Evolutionary conservation across 768 basidiomycete species (phyloP).

Genomic region (Macrolepiota dolichaula): DNA sequence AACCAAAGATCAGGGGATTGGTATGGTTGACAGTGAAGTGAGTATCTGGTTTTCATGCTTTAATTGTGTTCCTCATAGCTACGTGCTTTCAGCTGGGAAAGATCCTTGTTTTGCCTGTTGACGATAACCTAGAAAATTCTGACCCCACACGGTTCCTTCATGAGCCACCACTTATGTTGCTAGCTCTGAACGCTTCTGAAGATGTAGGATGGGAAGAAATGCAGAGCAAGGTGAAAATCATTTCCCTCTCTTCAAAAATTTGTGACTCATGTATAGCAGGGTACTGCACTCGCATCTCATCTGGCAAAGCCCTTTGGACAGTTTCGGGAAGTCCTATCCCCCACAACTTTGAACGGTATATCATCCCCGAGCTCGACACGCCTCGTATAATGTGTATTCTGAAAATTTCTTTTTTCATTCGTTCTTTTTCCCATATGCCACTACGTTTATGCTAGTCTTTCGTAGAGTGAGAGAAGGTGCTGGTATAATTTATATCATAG

Average conservation of each 20-base stretch:
- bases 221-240: slow-evolving; percentile 49
- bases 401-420: neutral
- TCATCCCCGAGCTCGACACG: slow-evolving; percentile 19
- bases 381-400: neutral
- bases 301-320: slow-evolving; percentile 41
- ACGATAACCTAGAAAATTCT: slow-evolving; percentile 28
- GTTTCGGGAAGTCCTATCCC: slow-evolving; percentile 35
- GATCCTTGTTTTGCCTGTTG: slow-evolving; percentile 64
- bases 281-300: slow-evolving; percentile 37
- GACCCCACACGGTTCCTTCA: slow-evolving; percentile 23
- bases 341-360: slow-evolving; percentile 17
- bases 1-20: slow-evolving; percentile 58
- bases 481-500: slow-evolving; percentile 11
- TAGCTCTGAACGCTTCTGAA: slow-evolving; percentile 63
- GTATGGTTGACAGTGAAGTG: slow-evolving; percentile 81
- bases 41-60: slow-evolving; percentile 14
- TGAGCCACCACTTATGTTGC: slow-evolving; percentile 58
- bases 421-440: neutral
- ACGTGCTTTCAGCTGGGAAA: slow-evolving; percentile 53
- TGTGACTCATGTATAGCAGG: slow-evolving; percentile 26
- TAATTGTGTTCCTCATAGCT: neutral
- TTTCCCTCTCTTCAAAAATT: neutral
- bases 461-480: neutral
- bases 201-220: slow-evolving; percentile 66
- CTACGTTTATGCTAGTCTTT: neutral